phyloP scores from a whole-genome alignment of 306 rosid species.

The Bauhinia variegata region DNA sequence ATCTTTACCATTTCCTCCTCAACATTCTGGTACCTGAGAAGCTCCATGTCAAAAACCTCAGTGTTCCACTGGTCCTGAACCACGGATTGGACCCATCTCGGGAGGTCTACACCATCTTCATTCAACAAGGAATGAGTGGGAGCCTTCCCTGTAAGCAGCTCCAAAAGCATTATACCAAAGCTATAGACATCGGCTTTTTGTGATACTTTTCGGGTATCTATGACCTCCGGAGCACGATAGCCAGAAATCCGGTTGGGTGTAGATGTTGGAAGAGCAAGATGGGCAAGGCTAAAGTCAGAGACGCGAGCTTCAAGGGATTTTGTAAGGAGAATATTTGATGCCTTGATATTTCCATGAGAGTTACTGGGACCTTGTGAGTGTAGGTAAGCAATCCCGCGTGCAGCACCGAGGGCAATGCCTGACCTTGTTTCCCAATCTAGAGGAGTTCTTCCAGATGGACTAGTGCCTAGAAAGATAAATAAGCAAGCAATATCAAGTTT shows the following conservation, averaged over 20 bases:
- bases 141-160: conserved; percentile 85
- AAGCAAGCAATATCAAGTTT: conserved; percentile 11
- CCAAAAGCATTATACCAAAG: conserved; percentile 86
- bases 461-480: conserved; percentile 53
- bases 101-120: conserved; percentile 93
- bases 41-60: conserved; percentile 89
- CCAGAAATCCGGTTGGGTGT: conserved; percentile 77
- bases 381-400: conserved; percentile 70
- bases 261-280: conserved; percentile 66
- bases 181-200: conserved; percentile 85
- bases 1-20: conserved; percentile 95
- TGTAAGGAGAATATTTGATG: conserved; percentile 86
- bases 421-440: conserved; percentile 92
- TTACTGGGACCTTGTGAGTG: conserved; percentile 66
- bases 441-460: conserved; percentile 81
- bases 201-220: conserved; percentile 67
- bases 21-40: conserved; percentile 80
- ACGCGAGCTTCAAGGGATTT: conserved; percentile 63
- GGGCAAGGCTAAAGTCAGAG: conserved; percentile 84
- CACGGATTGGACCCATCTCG: conserved; percentile 89
- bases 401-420: conserved; percentile 76
- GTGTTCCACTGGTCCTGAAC: conserved; percentile 80
- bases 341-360: conserved; percentile 89
- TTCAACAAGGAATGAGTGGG: conserved; percentile 74
- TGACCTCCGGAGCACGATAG: conserved; percentile 89